Evolutionary conservation across 148 eudicot genomes (phyloP), one percentile per base, ranked within the genome.

Genomic region (Beta vulgaris): DNA sequence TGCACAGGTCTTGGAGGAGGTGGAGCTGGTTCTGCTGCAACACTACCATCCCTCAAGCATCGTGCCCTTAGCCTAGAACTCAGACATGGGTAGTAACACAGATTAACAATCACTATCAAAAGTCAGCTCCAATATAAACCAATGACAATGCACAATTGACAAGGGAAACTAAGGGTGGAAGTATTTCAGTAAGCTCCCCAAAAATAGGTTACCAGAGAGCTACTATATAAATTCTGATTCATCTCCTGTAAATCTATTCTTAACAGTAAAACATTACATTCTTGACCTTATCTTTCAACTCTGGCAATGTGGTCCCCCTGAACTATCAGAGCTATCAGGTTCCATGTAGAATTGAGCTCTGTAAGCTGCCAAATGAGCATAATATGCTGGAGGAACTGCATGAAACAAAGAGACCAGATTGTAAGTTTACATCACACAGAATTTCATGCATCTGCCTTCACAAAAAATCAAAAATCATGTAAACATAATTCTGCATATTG

Each of bases 321-420:
- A 76, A 49, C 68, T 65, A 15, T 86, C 86, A 8, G 83, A 78
- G 11, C 39, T 36, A 23, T 91, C 88, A 0, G 97, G 91, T 71
- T 91, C 93, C 90, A 87, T 83, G 82, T 91, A 91, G 79, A 89
- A 91, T 55, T 93, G 79, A 15, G 97, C 97, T 18, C 97, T 83
- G 75, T 87, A 91, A 42, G 97, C 97, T 64, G 97, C 97, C 46
- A 91, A 79, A 81, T 91, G 97, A 60, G 96, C 96, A 63, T 91
- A 91, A 74, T 91, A 91, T 18, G 93, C 96, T 4, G 96, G 92
- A 48, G 97, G 97, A 72, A 91, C 97, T 91, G 87, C 90, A 87
- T 28, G 44, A 12, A 11, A n/a, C 3, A 54, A 29, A 26, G 28
- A 54, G 15, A 53, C 58, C 5, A 7, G n/a, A n/a, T n/a, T n/a